Evolutionary conservation across 495 filamentous ascomycete species (phyloP), one percentile per base, ranked within the genome.

Genomic region (Penicillium salamii): DNA sequence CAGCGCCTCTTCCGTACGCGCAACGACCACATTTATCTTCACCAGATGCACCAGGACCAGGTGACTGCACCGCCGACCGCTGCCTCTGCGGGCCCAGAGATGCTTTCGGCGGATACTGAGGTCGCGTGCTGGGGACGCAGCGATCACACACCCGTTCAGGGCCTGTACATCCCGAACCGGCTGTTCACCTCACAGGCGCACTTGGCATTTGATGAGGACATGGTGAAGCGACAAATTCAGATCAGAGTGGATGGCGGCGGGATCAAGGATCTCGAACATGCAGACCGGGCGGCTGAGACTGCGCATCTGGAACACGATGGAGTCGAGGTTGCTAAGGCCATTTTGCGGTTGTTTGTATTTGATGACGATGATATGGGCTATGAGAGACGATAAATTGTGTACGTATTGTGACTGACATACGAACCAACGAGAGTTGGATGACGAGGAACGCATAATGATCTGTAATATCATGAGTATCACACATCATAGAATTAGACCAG

Each of bases 11-110:
- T 59, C 52, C 45, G 40, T 11, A 53, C 52, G 31, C 29, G 26
- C 29, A 41, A 50, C 11, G 32, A 50, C 18, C 21, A 46, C 28
- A 37, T 59, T 8, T 35, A 53, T 20, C 39, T 59, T 12, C 57
- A 59, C 35, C 57, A 59, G 45, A 59, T 59, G 57, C 57, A 59
- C 18, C 57, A 59, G 26, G 57, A 59, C 38, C 57, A 59, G 11
- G 57, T 59, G 1, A 7, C 46, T 12, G 2, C 19, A 20, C 21
- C 36, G 28, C 56, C 56, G 1, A 59, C 43, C 0, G 31, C 56
- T 3, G 56, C 39, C 12, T 46, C 56, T 7, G 56, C 56, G 14
- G 52, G 56, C 1, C 23, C 37, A 0, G 38, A 41, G 12, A 26
- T 55, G 52, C 18, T 55, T 2, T n/a, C 49, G n/a, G 15, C 44